Evolutionary conservation across 345 rosid species (phyloP).

Genomic region (Melaleuca alternifolia): DNA sequence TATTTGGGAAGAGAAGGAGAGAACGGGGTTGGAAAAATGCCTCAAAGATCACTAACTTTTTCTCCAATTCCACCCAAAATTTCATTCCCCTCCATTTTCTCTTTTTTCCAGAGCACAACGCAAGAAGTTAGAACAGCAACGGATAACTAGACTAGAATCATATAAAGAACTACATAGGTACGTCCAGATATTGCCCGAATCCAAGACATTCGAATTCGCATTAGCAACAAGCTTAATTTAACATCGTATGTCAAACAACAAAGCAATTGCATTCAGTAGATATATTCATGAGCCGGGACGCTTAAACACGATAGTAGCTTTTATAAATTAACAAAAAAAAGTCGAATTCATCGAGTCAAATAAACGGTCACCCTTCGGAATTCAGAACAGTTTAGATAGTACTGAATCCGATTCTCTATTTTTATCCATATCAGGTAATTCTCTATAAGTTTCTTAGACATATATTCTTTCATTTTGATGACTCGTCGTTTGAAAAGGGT

Average conservation of each 20-base stretch:
- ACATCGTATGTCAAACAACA: too few species aligned
- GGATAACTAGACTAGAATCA: fast-evolving
- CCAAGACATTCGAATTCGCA: not conserved
- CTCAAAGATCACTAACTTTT: too few species aligned
- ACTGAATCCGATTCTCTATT: not conserved
- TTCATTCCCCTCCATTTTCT: not conserved
- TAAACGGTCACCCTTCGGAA: not conserved
- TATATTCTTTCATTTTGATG: not conserved
- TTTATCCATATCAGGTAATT: not conserved
- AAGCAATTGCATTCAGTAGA: too few species aligned
- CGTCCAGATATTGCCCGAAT: too few species aligned
- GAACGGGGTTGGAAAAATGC: too few species aligned
- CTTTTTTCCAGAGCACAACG: not conserved
- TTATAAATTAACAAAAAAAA: not conserved
- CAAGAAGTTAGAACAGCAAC: not conserved
- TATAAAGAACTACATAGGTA: not conserved
- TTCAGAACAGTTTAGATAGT: not conserved
- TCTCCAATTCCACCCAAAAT: not conserved
- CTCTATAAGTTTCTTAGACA: not conserved
- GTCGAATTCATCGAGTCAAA: not conserved
- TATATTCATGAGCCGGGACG: too few species aligned
- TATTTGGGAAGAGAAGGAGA: not conserved
- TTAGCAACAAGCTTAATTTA: not conserved
- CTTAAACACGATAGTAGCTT: too few species aligned
- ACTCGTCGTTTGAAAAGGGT: not conserved